A percentile compares a stretch with the other conserved stretches of the same genome.
Evolutionary conservation across 2,329 filamentous ascomycete species (phyloP).

Genomic region (Acrodontium crateriforme): DNA sequence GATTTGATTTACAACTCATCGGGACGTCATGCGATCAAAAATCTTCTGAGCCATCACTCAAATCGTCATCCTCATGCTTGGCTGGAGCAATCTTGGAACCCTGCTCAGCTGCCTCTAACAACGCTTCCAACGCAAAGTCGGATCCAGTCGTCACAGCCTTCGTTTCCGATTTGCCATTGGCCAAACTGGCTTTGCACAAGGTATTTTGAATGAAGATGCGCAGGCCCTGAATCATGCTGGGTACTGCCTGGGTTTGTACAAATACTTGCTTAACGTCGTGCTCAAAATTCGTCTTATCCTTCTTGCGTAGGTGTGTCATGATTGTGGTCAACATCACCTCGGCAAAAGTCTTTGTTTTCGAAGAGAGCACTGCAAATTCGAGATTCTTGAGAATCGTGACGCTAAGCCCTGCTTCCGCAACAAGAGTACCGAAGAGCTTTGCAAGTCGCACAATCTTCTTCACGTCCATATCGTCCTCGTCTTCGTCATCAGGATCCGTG

Average conservation of each 20-base stretch:
- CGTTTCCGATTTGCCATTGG: conserved; percentile 35
- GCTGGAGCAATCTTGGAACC: no score
- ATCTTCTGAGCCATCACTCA: no score
- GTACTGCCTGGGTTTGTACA: conserved; percentile 46
- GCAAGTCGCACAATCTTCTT: conserved; percentile 53
- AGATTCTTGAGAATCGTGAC: conserved; percentile 52
- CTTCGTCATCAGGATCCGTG: conserved; percentile 42
- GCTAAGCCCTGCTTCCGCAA: conserved; percentile 44
- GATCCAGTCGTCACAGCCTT: conserved; percentile 36
- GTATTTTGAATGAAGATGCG: conserved; percentile 69
- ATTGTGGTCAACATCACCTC: conserved; percentile 68
- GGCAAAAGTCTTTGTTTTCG: conserved; percentile 63
- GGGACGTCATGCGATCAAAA: no score
- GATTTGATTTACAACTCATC: no score
- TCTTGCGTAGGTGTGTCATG: conserved; percentile 40
- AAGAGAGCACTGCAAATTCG: conserved; percentile 63
- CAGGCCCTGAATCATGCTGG: conserved; percentile 57
- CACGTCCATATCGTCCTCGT: conserved; percentile 38
- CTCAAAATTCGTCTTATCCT: conserved; percentile 30
- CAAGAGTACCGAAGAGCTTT: conserved; percentile 50
- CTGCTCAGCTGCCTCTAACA: conserved; percentile 14
- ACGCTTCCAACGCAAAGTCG: conserved; percentile 12
- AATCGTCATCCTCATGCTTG: no score
- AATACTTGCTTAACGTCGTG: conserved; percentile 53
- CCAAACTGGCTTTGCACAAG: conserved; percentile 50